Conservation (phyloP, 352 stramenopile species). For the Pythium volutum region DNA sequence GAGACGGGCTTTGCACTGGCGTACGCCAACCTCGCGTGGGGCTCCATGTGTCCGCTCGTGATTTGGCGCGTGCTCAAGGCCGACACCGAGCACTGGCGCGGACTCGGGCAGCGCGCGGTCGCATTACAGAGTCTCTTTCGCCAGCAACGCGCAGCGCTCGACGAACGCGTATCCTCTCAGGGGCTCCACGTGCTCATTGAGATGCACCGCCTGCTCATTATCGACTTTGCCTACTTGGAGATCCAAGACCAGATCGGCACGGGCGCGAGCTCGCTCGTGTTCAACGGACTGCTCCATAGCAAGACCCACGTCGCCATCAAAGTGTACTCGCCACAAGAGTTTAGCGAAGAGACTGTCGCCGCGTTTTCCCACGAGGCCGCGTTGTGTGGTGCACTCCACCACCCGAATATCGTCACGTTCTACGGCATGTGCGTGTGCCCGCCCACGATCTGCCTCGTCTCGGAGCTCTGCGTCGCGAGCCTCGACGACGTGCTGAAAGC, state of each 20-base stretch:
- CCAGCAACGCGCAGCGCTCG: conserved; percentile 6
- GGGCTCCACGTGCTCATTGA: conserved; percentile 68
- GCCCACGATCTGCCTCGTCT: conserved; percentile 71
- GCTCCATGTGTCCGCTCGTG: conserved; percentile 49
- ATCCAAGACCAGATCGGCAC: conserved; percentile 43
- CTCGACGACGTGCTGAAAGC: conserved; percentile 47
- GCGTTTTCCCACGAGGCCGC: conserved; percentile 81
- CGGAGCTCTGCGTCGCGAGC: conserved; percentile 68
- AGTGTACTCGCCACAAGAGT: conserved; percentile 59
- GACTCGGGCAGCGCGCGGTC: conserved; percentile 48
- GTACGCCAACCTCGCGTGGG: conserved; percentile 46
- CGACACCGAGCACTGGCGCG: conserved; percentile 35
- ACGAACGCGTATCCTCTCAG: conserved; percentile 30
- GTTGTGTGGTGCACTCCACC: conserved; percentile 60
- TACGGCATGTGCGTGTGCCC: conserved; percentile 83
- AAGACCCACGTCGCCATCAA: conserved; percentile 65
- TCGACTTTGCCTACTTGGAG: conserved; percentile 73
- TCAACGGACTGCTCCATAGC: conserved; percentile 52
- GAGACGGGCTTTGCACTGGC: conserved; percentile 35
- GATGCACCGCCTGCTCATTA: conserved; percentile 67
- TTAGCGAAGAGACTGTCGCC: conserved; percentile 64
- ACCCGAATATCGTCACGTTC: conserved; percentile 83
- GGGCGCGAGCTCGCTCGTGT: conserved; percentile 60
- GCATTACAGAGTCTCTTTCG: conserved; percentile 49
- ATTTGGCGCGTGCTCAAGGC: conserved; percentile 47